phyloP scores from a whole-genome alignment of 257 asterid species.

The Echium plantagineum region DNA sequence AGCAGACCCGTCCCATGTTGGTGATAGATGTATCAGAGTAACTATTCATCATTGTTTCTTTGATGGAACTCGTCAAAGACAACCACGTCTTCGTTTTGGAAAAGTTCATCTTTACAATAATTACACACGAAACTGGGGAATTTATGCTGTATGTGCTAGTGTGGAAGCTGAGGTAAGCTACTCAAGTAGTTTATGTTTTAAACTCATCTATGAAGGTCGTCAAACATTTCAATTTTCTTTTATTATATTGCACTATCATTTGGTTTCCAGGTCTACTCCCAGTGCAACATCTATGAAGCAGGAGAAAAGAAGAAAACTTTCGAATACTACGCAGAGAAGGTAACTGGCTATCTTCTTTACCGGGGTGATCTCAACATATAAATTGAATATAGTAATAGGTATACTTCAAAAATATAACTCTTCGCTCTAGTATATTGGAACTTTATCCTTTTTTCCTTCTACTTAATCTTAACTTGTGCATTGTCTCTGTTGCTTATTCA shows the following conservation, averaged over 20 bases:
- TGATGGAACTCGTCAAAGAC: conserved; percentile 82
- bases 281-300: conserved; percentile 86
- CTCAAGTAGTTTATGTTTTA: background rate
- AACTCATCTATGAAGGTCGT: background rate
- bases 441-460: too few relatives aligned
- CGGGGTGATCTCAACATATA: background rate
- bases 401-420: too few relatives aligned
- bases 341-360: conserved; percentile 6
- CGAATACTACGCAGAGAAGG: conserved; percentile 70
- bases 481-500: too few relatives aligned
- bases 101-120: conserved; percentile 84
- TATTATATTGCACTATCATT: background rate
- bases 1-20: conserved; percentile 50
- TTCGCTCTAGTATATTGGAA: too few relatives aligned
- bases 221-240: background rate
- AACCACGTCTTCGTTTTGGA: conserved; percentile 82
- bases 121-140: conserved; percentile 68
- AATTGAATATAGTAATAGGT: too few relatives aligned
- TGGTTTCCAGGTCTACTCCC: conserved; percentile 53
- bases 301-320: conserved; percentile 73
- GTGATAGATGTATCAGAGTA: conserved; percentile 63
- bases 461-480: too few relatives aligned
- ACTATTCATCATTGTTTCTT: conserved; percentile 94
- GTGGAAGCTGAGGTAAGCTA: conserved; percentile 71
- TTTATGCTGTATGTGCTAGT: conserved; percentile 91